Evolutionary conservation across 768 basidiomycete species (phyloP), one percentile per base, ranked within the genome.

Genomic region (Suillus decipiens): DNA sequence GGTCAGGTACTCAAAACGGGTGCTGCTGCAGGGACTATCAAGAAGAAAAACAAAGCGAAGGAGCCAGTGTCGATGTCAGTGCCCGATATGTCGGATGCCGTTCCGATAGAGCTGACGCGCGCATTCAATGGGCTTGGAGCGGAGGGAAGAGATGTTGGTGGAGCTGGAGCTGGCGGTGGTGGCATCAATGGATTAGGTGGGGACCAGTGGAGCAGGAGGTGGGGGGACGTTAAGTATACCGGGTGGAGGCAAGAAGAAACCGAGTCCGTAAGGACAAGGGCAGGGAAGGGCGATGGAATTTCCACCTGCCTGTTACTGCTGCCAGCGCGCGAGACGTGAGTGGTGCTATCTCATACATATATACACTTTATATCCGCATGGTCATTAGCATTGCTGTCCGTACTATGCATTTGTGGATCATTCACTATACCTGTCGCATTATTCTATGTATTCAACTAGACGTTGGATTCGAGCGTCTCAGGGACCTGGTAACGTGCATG

Each of bases 21-120:
- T n/a, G n/a, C n/a, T n/a, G n/a, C n/a, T n/a, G n/a, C n/a, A n/a
- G n/a, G n/a, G n/a, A n/a, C n/a, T n/a, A 75, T 84, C 73, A 93
- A 92, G 84, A 93, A 91, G 82, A 86, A 85, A 71, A 69, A 63
- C 63, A 69, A 68, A 63, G 75, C 53, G 64, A 65, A 60, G 39
- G 70, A 62, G 66, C 69, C 61, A 33, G 68, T 68, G 10, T 63
- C 67, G 31, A 72, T 72, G 73, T 64, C 61, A 62, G 56, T 63
- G 61, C 45, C 11, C 19, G 69, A n/a, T 31, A 64, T n/a, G 68
- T 63, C 37, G 66, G 73, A 72, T 17, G 60, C 28, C 41, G 24
- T 68, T 45, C 34, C 66, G 45, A 63, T 71, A 63, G 71, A 73
- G 9, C 65, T 64, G 5, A 39, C 65, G 28, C 36, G 59, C 59